These are phyloP conservation scores for Geotrichum fermentans DNA, from an alignment of 1,139 yeast genomes.

Conservation along the genomic window DNA sequence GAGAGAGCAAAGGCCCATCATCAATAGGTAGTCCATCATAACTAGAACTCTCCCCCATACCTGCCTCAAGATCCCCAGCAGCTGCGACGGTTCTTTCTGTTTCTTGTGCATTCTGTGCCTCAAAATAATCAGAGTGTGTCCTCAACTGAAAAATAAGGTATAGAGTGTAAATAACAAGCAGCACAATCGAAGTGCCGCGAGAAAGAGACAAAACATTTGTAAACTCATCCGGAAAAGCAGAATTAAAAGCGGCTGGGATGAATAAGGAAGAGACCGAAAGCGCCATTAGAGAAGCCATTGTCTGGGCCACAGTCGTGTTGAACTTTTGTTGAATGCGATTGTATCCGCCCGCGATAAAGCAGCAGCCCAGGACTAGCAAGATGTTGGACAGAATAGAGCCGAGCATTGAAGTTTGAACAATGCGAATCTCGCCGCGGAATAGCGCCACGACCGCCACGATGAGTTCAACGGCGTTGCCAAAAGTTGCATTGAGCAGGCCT, in stretches of 20 bases:
- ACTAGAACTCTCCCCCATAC: constrained; percentile 17
- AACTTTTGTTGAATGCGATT: constrained; percentile 80
- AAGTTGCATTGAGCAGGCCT: constrained; percentile 89
- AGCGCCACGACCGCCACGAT: constrained; percentile 91
- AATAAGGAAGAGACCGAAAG: constrained; percentile 81
- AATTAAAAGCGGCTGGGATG: constrained; percentile 94
- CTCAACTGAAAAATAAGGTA: constrained; percentile 82
- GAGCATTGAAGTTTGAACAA: constrained; percentile 92
- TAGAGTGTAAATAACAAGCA: constrained; percentile 70
- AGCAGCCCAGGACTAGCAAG: constrained; percentile 84
- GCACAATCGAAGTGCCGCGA: constrained; percentile 80
- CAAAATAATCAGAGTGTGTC: constrained; percentile 69
- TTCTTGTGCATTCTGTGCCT: constrained; percentile 33
- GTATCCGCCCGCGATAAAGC: constrained; percentile 91
- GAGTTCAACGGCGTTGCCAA: constrained; percentile 91
- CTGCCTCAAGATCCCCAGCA: constrained; percentile 34
- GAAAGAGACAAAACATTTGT: constrained; percentile 60
- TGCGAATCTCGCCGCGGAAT: constrained; percentile 76
- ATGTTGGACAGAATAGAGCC: constrained; percentile 88
- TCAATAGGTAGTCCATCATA: neutral
- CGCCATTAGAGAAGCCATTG: constrained; percentile 91
- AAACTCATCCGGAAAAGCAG: constrained; percentile 59
- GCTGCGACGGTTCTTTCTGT: constrained; percentile 28
- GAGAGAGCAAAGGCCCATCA: neutral
- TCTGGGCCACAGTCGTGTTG: constrained; percentile 94